Evolutionary conservation across 2,329 filamentous ascomycete species (phyloP), one percentile per base, ranked within the genome.

Genomic region (Lasiodiplodia sp.): DNA sequence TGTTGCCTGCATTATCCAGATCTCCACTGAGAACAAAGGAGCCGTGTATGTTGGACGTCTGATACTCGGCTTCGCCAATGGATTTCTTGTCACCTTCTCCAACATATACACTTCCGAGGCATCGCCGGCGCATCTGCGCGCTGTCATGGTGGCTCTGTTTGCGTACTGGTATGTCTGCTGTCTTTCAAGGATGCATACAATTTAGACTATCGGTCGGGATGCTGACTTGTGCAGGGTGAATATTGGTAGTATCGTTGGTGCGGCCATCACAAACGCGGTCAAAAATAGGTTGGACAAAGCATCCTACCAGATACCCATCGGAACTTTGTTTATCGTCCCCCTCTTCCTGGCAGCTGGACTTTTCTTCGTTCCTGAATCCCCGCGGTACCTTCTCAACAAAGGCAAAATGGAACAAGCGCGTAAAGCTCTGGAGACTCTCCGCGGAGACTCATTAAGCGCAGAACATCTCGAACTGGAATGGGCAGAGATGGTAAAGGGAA

Each of bases 361-460:
- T 0, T 10, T 52, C 12, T 64, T 82, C 58, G 70, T 79, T 6
- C 77, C 74, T 12, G 80, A 82, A 65, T 79, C 76, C 8, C 79
- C 81, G 0, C 72, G 79, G 40, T 82, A 86, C 86, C 79, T 89
- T 10, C 83, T 88, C 37, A 81, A 82, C 57, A 83, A 87, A 38
- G 85, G 86, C 56, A 83, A 85, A 16, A 78, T 82, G 8, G 86
- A 88, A 37, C 84, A 89, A 72, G 88, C 87, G 0, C 69, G 68
- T 25, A 28, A 66, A 4, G 79, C 75, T 28, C 73, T 85, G 7
- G 76, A 52, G 21, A 38, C 28, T 8, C 60, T 64, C 11, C 60
- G 60, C n/a, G 60, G 60, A 4, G 31, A 52, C n/a, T 72, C 73
- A 57, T 74, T 75, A 69, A 72, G 76, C 0, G 74, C 75, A 1